Evolutionary conservation across 331 rosid genomes (phyloP).

Genomic region (Cydonia oblonga): DNA sequence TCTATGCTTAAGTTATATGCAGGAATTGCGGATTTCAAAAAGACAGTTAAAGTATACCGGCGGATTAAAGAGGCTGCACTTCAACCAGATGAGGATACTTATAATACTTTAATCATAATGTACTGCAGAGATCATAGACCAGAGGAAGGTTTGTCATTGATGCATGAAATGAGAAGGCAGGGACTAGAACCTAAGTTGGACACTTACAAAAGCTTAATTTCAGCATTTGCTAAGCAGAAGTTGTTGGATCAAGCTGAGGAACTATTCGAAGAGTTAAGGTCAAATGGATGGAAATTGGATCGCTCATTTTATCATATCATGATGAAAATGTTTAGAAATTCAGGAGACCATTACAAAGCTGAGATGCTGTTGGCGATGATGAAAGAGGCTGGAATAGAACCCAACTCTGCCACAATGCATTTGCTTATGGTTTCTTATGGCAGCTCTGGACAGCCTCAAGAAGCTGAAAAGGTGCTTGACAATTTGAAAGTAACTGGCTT

Average conservation of each 20-base stretch:
- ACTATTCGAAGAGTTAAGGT: slow-evolving; percentile 80
- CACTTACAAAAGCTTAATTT: slow-evolving; percentile 82
- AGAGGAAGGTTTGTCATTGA: slow-evolving; percentile 72
- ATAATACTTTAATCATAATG: slow-evolving; percentile 64
- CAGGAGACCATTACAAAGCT: slow-evolving; percentile 71
- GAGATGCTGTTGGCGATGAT: slow-evolving; percentile 60
- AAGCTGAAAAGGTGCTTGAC: slow-evolving; percentile 79
- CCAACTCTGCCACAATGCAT: slow-evolving; percentile 86
- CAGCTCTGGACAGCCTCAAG: slow-evolving; percentile 80
- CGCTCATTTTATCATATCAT: slow-evolving; percentile 84
- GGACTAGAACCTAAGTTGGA: slow-evolving; percentile 70
- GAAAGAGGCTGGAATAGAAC: slow-evolving; percentile 83
- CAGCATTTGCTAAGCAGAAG: slow-evolving; percentile 69
- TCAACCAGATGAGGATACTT: slow-evolving; percentile 71
- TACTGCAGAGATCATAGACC: slow-evolving; percentile 85
- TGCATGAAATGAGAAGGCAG: slow-evolving; percentile 70
- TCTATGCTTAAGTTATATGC: slow-evolving; percentile 58
- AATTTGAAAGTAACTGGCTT: slow-evolving; percentile 52
- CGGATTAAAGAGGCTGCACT: slow-evolving; percentile 56
- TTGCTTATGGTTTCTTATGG: slow-evolving; percentile 89
- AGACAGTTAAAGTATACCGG: slow-evolving; percentile 46
- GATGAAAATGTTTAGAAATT: slow-evolving; percentile 79
- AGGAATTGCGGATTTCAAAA: slow-evolving; percentile 56
- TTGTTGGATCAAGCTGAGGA: slow-evolving; percentile 69
- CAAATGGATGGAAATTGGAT: slow-evolving; percentile 52